phyloP scores from a whole-genome alignment of 306 rosid genomes.

The apple (Malus domestica) region DNA sequence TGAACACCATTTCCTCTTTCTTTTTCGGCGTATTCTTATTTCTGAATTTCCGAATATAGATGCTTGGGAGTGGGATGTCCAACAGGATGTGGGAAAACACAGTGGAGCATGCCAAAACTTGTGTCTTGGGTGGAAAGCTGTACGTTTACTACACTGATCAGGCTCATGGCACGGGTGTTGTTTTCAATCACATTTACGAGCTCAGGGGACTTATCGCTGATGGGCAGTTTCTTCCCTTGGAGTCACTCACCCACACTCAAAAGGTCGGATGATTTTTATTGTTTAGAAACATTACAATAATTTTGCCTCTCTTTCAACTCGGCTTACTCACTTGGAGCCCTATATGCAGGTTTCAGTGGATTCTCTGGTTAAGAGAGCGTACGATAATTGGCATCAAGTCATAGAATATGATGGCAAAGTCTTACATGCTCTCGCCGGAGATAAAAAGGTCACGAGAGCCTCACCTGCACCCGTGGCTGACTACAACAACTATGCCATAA shows the following conservation, averaged over 20 bases:
- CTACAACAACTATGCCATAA: conserved; percentile 18
- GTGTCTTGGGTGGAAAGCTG: conserved; percentile 70
- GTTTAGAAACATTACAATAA: not conserved
- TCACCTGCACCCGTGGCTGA: conserved; percentile 21
- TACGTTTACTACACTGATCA: conserved; percentile 65
- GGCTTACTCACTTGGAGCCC: conserved; percentile 16
- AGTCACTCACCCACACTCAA: conserved; percentile 61
- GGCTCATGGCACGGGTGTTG: conserved; percentile 43
- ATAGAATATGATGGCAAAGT: conserved; percentile 67
- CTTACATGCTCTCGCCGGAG: conserved; percentile 30
- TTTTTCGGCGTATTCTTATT: not conserved
- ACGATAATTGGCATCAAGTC: conserved; percentile 81
- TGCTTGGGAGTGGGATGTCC: conserved; percentile 89
- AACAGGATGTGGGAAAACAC: conserved; percentile 94
- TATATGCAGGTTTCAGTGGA: conserved; percentile 68
- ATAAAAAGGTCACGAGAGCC: conserved; percentile 30
- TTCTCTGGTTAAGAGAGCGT: conserved; percentile 65
- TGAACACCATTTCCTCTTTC: conserved; percentile 1
- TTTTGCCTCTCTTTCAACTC: not conserved
- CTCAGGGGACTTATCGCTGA: conserved; percentile 69
- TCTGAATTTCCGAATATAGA: conserved; percentile 25
- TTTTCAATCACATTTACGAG: conserved; percentile 81
- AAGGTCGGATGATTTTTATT: conserved; percentile 39
- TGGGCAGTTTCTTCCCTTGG: conserved; percentile 60
- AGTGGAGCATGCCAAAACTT: conserved; percentile 86